A percentile compares a stretch with the other conserved stretches of the same genome.
These are phyloP conservation scores for Avena insularis DNA, from an alignment of 176 grass and related monocot species.

Conservation along the genomic window DNA sequence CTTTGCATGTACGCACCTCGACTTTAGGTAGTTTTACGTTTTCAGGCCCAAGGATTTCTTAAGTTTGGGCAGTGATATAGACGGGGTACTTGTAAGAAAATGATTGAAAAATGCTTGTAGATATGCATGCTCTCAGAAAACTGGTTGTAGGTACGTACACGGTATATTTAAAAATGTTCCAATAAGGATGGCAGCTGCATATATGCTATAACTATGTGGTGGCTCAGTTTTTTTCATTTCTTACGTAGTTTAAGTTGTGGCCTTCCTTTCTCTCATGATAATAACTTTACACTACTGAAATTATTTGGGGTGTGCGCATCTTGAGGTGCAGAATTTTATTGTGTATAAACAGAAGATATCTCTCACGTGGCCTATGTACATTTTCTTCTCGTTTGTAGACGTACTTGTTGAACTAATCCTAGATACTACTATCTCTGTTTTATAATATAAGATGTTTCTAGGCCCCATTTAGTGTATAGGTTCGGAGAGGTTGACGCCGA, in stretches of 20 bases:
- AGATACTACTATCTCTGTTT: no score
- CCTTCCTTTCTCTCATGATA: not conserved
- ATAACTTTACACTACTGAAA: not conserved
- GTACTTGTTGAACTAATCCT: not conserved
- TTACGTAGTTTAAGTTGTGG: not conserved
- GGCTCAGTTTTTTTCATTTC: not conserved
- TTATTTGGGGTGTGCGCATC: not conserved
- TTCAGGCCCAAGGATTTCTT: not conserved
- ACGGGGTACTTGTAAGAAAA: not conserved
- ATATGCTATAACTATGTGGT: not conserved
- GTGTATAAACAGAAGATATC: not conserved
- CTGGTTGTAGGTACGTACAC: no score
- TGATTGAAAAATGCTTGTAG: not conserved
- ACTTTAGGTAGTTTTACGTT: not conserved
- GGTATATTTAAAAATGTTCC: no score
- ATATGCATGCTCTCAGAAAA: not conserved
- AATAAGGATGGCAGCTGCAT: no score
- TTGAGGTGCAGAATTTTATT: not conserved
- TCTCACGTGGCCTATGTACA: not conserved
- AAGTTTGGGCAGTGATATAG: not conserved
- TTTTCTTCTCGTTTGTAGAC: not conserved
- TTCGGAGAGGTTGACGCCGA: no score
- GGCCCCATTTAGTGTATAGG: no score
- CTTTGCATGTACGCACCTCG: conserved; percentile 5
- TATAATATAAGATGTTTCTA: no score